phyloP scores from a whole-genome alignment of 2,329 filamentous ascomycete species.

The Botrytis fabae region DNA sequence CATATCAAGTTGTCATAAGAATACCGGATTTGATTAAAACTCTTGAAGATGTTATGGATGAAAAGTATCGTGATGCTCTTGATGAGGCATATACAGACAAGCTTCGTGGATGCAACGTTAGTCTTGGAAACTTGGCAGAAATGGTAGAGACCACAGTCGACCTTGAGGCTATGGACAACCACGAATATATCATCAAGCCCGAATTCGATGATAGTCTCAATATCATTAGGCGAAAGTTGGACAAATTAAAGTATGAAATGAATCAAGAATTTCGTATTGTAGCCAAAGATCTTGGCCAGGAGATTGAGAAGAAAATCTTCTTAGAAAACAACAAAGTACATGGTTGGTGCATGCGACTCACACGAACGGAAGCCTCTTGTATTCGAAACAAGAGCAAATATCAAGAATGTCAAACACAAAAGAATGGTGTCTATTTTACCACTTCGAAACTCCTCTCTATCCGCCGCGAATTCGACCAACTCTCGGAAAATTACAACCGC shows the following conservation, averaged over 20 bases:
- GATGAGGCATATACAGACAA: constrained; percentile 86
- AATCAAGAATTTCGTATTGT: constrained; percentile 75
- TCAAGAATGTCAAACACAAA: constrained; percentile 95
- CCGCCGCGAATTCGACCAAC: constrained; percentile 88
- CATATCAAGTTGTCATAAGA: constrained; percentile 92
- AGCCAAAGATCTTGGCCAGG: constrained; percentile 80
- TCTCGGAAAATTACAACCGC: constrained; percentile 91
- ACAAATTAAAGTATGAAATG: constrained; percentile 81
- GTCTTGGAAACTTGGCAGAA: constrained; percentile 83
- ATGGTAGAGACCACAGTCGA: constrained; percentile 99
- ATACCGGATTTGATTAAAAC: constrained; percentile 87
- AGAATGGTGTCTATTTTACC: constrained; percentile 98
- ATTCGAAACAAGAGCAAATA: constrained; percentile 91
- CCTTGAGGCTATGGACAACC: constrained; percentile 89
- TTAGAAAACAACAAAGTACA: constrained; percentile 95
- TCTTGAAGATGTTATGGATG: constrained; percentile 92
- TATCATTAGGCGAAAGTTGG: constrained; percentile 87
- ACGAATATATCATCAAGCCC: constrained; percentile 98
- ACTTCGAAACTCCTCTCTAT: constrained; percentile 77
- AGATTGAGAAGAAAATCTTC: constrained; percentile 98
- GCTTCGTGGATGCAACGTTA: constrained; percentile 72
- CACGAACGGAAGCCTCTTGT: constrained; percentile 83
- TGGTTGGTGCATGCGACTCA: constrained; percentile 94
- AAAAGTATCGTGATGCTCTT: constrained; percentile 82
- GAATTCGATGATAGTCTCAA: constrained; percentile 91